phyloP scores from a whole-genome alignment of 2,329 filamentous ascomycete species.

The Arthrobotrys sinensis region DNA sequence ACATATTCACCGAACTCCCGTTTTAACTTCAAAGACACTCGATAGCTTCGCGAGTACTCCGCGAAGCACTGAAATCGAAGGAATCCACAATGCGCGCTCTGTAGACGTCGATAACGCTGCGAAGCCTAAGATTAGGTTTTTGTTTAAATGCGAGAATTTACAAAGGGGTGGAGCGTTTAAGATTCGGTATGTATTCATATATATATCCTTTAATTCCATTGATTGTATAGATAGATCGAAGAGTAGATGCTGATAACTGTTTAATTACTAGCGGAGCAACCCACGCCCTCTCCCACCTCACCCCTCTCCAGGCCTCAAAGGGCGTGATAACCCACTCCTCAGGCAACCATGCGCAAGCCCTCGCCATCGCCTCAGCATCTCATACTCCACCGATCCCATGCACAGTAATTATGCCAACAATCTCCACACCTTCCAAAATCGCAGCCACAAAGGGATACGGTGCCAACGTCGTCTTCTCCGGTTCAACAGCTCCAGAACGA shows the following conservation, averaged over 20 bases:
- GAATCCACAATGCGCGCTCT: slow-evolving; percentile 69
- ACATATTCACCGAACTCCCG: slow-evolving; percentile 86
- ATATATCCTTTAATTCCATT: background rate
- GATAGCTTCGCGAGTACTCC: slow-evolving; percentile 81
- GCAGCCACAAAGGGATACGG: slow-evolving; percentile 84
- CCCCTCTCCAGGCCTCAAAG: slow-evolving; percentile 22
- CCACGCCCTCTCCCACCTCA: slow-evolving; percentile 32
- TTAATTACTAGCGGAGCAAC: slow-evolving; percentile 43
- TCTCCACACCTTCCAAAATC: slow-evolving; percentile 87
- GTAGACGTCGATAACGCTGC: slow-evolving; percentile 74
- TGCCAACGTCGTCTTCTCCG: slow-evolving; percentile 83
- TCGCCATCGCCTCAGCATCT: slow-evolving; percentile 80
- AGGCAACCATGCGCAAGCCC: slow-evolving; percentile 96
- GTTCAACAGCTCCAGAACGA: slow-evolving; percentile 83
- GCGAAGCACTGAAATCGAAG: slow-evolving; percentile 73
- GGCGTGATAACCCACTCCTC: slow-evolving; percentile 61
- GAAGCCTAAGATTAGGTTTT: slow-evolving; percentile 78
- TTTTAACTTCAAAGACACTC: slow-evolving; percentile 84
- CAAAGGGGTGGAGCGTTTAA: slow-evolving; percentile 96
- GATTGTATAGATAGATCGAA: background rate
- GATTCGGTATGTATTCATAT: slow-evolving; percentile 78
- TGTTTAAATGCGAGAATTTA: slow-evolving; percentile 96
- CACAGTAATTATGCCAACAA: slow-evolving; percentile 92
- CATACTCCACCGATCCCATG: slow-evolving; percentile 77
- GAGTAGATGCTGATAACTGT: slow-evolving; percentile 75